phyloP scores from a whole-genome alignment of 208 protist genomes.

The Trypanosoma conorhini region DNA sequence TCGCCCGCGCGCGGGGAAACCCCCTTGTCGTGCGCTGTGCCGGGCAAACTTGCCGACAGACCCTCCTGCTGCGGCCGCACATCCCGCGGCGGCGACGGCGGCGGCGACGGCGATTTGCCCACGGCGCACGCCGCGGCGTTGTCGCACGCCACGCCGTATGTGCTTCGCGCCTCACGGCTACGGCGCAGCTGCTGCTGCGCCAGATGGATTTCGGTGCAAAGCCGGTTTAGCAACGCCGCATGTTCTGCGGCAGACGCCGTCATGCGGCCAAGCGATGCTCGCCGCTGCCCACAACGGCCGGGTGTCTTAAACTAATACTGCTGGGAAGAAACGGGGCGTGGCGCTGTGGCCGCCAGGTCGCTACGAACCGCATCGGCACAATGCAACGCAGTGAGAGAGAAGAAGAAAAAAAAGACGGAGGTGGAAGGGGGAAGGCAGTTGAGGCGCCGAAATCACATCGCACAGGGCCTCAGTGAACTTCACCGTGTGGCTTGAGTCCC shows the following conservation, averaged over 20 bases:
- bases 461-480: background rate
- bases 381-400: background rate
- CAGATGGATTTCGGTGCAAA: conserved; percentile 35
- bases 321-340: background rate
- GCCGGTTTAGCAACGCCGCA: conserved; percentile 14
- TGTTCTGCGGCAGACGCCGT: conserved; percentile 11
- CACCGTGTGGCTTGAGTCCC: background rate
- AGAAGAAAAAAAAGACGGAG: conserved; percentile 11
- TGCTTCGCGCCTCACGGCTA: conserved; percentile 24
- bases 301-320: background rate
- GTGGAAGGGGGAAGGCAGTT: too few relatives aligned
- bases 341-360: background rate
- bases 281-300: background rate
- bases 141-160: background rate
- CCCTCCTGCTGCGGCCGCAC: background rate
- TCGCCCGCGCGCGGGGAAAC: background rate
- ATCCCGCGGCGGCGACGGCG: background rate
- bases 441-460: too few relatives aligned
- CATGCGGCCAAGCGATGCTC: background rate
- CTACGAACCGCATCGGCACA: background rate
- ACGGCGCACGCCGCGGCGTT: background rate
- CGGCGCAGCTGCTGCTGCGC: conserved; percentile 35
- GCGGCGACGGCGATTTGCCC: background rate
- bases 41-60: background rate
- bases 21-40: background rate